phyloP scores from a whole-genome alignment of 2,329 filamentous ascomycete genomes.

The Trichophyton simii region DNA sequence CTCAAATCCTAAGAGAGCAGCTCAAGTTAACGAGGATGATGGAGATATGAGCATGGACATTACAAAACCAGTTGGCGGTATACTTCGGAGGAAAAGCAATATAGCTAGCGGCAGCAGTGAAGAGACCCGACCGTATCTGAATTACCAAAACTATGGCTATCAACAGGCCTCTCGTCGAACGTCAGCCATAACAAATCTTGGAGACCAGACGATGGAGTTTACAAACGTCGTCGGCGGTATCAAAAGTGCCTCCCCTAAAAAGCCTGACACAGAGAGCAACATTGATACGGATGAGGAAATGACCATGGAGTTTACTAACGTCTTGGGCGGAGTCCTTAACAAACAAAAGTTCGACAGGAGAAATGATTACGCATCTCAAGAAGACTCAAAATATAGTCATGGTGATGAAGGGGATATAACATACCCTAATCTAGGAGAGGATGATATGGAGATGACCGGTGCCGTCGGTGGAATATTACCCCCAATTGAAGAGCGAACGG shows the following conservation, averaged over 20 bases:
- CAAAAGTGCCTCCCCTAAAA: constrained; percentile 15
- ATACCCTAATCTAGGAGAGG: constrained; percentile 17
- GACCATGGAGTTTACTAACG: constrained; percentile 38
- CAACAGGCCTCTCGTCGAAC: constrained; percentile 33
- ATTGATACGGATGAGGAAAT: constrained; percentile 33
- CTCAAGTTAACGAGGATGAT: constrained; percentile 32
- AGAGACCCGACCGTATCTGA: constrained; percentile 21
- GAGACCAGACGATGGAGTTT: constrained; percentile 37
- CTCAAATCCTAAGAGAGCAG: background rate
- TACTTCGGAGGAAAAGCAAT: constrained; percentile 42
- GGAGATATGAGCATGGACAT: constrained; percentile 90
- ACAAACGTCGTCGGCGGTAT: constrained; percentile 35
- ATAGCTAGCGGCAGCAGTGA: constrained; percentile 14
- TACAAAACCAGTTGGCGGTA: constrained; percentile 68
- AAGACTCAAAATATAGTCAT: background rate
- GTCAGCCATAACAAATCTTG: constrained; percentile 31
- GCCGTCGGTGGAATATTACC: constrained; percentile 35
- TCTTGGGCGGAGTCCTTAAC: constrained; percentile 31
- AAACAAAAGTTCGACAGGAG: constrained; percentile 9
- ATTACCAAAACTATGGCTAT: constrained; percentile 19
- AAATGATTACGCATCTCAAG: constrained; percentile 9
- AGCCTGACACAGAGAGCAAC: constrained; percentile 20
- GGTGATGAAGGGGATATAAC: constrained; percentile 4
- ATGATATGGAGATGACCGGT: constrained; percentile 50
- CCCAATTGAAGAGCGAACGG: constrained; percentile 28